Conservation (phyloP, 2,329 filamentous ascomycete species). For the Colletotrichum sp. region DNA sequence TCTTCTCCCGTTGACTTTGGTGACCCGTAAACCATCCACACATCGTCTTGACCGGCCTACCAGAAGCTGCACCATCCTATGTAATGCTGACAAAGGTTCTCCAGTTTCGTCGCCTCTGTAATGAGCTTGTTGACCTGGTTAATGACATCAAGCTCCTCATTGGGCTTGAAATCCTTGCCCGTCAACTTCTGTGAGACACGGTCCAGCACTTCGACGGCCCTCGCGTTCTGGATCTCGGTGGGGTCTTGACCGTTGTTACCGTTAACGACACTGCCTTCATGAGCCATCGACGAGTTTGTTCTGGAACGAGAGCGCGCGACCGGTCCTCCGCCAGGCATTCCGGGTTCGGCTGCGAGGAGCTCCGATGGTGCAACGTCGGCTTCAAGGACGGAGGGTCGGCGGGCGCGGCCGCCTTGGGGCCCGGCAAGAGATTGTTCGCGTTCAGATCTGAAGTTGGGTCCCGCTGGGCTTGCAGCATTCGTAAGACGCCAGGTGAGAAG, state of each 20-base stretch:
- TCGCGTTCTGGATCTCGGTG: constrained; percentile 87
- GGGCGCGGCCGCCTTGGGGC: constrained; percentile 54
- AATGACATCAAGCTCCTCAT: constrained; percentile 83
- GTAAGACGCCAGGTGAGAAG: constrained; percentile 94
- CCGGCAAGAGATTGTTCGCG: constrained; percentile 59
- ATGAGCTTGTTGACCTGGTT: constrained; percentile 95
- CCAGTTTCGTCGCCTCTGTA: constrained; percentile 92
- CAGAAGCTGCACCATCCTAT: constrained; percentile 99
- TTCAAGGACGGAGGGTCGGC: constrained; percentile 75
- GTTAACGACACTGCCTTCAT: constrained; percentile 40
- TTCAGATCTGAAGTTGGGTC: constrained; percentile 71
- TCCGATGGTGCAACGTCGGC: constrained; percentile 64
- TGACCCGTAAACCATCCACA: not conserved
- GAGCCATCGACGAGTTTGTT: constrained; percentile 61
- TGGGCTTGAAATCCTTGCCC: constrained; percentile 87
- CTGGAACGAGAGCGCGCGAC: constrained; percentile 58
- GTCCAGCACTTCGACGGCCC: constrained; percentile 88
- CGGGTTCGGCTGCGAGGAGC: constrained; percentile 50
- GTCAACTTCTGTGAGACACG: constrained; percentile 96
- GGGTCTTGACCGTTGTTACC: constrained; percentile 44
- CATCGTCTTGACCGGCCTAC: constrained; percentile 50
- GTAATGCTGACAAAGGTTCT: constrained; percentile 98
- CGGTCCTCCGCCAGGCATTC: constrained; percentile 47
- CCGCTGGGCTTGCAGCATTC: constrained; percentile 65
- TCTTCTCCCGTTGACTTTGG: not conserved